Conservation (phyloP, 129 eudicot genomes). For the Helianthus annuus region DNA sequence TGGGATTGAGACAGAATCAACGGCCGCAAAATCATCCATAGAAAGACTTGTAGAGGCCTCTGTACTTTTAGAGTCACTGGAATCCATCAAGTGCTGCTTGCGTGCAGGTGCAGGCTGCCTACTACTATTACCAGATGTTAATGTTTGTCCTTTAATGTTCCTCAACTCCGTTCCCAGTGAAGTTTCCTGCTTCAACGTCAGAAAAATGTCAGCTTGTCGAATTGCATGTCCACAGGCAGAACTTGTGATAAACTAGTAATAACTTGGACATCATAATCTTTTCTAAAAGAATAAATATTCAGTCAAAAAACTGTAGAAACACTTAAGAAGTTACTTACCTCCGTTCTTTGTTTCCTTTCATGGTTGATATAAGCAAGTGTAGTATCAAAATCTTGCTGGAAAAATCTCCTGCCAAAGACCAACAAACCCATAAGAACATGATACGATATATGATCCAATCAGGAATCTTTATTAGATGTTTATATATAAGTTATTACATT, state of each 20-base stretch:
- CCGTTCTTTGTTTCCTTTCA: slow-evolving; percentile 89
- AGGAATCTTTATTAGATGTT: too few species aligned
- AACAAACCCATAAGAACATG: slow-evolving; percentile 13
- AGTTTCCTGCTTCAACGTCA: slow-evolving; percentile 45
- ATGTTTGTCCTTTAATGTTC: slow-evolving; percentile 60
- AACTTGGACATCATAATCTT: not conserved
- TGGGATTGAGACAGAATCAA: slow-evolving; percentile 59
- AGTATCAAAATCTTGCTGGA: slow-evolving; percentile 91
- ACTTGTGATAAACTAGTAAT: not conserved
- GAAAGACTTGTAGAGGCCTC: slow-evolving; percentile 68
- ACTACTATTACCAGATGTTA: slow-evolving; percentile 50
- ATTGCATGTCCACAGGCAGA: not conserved
- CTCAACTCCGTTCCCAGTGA: slow-evolving; percentile 56
- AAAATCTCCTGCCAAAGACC: slow-evolving; percentile 58
- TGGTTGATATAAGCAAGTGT: slow-evolving; percentile 80
- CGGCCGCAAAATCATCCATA: slow-evolving; percentile 52
- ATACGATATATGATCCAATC: slow-evolving; percentile 13
- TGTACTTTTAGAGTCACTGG: slow-evolving; percentile 67
- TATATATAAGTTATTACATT: too few species aligned
- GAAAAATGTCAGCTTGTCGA: too few species aligned
- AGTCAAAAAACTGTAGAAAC: too few species aligned
- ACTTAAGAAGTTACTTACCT: slow-evolving; percentile 43
- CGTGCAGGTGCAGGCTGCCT: slow-evolving; percentile 56
- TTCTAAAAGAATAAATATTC: not conserved
- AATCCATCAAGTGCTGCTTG: slow-evolving; percentile 68